phyloP scores from a whole-genome alignment of 345 rosid genomes.

The Iberis pinnata region DNA sequence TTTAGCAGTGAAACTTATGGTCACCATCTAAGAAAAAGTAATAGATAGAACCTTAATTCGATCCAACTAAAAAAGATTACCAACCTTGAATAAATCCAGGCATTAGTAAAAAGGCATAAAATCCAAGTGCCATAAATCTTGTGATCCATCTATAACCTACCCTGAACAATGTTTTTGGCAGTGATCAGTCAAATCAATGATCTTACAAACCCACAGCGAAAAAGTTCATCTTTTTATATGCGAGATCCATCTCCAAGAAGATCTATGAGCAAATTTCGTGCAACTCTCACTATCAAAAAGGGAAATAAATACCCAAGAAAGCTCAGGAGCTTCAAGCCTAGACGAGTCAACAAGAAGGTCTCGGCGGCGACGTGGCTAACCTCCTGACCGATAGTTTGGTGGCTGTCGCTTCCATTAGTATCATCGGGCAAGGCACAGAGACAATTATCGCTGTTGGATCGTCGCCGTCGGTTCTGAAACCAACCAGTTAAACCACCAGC shows the following conservation, averaged over 20 bases:
- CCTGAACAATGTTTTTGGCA: slow-evolving; percentile 59
- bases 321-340: slow-evolving; percentile 53
- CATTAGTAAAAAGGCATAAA: slow-evolving; percentile 68
- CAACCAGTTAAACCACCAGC: slow-evolving; percentile 12
- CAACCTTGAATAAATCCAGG: slow-evolving; percentile 96
- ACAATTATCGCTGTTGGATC: slow-evolving; percentile 52
- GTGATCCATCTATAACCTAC: slow-evolving; percentile 93
- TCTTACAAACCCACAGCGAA: not conserved
- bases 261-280: not conserved
- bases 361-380: slow-evolving; percentile 62
- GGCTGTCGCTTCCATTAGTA: slow-evolving; percentile 13
- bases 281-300: slow-evolving; percentile 3
- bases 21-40: not conserved
- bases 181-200: slow-evolving; percentile 17
- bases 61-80: slow-evolving; percentile 10
- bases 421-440: slow-evolving; percentile 38
- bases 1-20: slow-evolving; percentile 22
- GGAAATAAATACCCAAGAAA: slow-evolving; percentile 57
- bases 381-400: slow-evolving; percentile 39
- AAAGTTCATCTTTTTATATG: not conserved
- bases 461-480: slow-evolving; percentile 53
- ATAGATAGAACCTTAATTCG: not conserved
- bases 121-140: slow-evolving; percentile 88
- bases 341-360: slow-evolving; percentile 55
- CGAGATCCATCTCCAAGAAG: not conserved